phyloP scores from a whole-genome alignment of 2,329 filamentous ascomycete genomes.

The Apiospora koreana region DNA sequence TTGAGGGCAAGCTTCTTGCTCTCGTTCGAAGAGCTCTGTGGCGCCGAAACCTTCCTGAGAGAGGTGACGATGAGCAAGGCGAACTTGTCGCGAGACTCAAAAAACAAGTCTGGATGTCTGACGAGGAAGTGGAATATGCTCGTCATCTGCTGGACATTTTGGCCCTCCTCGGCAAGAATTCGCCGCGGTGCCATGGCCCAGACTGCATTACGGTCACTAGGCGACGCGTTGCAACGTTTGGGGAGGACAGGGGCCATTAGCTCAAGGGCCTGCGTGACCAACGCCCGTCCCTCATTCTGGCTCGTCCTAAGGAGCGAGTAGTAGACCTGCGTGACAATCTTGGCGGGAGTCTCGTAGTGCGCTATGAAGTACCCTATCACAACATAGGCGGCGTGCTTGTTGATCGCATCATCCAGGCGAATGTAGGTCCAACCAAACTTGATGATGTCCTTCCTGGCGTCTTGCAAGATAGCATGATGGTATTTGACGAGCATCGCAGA shows the following conservation, averaged over 20 bases:
- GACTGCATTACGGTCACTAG: conserved; percentile 72
- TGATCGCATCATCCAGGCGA: conserved; percentile 96
- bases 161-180: conserved; percentile 89
- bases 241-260: conserved; percentile 92
- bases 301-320: conserved; percentile 88
- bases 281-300: conserved; percentile 87
- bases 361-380: conserved; percentile 97
- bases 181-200: conserved; percentile 91
- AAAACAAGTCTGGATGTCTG: conserved; percentile 89
- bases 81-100: conserved; percentile 91
- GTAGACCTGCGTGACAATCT: conserved; percentile 96
- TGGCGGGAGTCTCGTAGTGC: conserved; percentile 92
- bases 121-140: conserved; percentile 98
- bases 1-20: conserved; percentile 89
- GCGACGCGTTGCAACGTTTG: conserved; percentile 71
- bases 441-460: conserved; percentile 95
- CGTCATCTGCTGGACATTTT: conserved; percentile 93
- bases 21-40: conserved; percentile 84
- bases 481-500: conserved; percentile 96
- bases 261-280: conserved; percentile 93
- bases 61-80: conserved; percentile 85
- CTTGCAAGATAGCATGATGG: conserved; percentile 82
- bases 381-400: conserved; percentile 97
- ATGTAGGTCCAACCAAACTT: conserved; percentile 99
- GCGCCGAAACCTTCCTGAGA: conserved; percentile 81